Percentiles rank a stretch among this genome's conserved stretches.
Conservation (phyloP, 805 yeast genomes). For the Tetrapisispora namnaoensis region DNA sequence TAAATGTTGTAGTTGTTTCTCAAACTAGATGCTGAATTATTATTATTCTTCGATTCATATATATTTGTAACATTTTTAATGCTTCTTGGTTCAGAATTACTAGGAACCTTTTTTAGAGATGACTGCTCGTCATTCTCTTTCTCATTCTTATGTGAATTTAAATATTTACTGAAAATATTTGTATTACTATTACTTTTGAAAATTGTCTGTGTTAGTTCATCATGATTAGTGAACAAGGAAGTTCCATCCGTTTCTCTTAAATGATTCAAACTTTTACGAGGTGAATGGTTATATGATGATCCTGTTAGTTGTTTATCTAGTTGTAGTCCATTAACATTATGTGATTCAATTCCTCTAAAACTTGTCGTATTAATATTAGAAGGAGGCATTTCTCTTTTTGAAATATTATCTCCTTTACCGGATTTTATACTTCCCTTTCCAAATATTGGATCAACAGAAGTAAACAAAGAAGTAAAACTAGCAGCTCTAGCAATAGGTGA, state of each 20-base stretch:
- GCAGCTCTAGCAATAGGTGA: conserved; percentile 12
- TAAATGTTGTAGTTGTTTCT: conserved; percentile 3
- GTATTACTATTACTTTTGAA: conserved; percentile 3
- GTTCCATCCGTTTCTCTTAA: not conserved
- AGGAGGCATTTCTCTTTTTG: not conserved
- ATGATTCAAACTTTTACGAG: not conserved
- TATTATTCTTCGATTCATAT: not conserved
- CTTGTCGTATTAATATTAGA: conserved; percentile 1
- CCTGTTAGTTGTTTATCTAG: not conserved
- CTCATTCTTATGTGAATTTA: conserved; percentile 1
- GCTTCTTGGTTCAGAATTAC: not conserved
- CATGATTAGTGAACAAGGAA: not conserved
- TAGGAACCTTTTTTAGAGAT: not conserved
- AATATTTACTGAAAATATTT: conserved; percentile 6
- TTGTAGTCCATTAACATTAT: not conserved
- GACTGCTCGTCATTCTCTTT: not conserved
- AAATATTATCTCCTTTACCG: not conserved
- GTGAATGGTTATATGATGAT: not conserved
- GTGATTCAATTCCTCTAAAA: not conserved
- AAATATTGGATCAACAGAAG: conserved; percentile 6
- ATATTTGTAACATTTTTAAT: not conserved
- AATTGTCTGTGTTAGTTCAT: not conserved
- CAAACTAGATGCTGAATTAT: not conserved
- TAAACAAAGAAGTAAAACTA: conserved; percentile 11
- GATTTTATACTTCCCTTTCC: not conserved